phyloP scores from a whole-genome alignment of 805 yeast genomes.

The Wickerhamiella sorbophila region DNA sequence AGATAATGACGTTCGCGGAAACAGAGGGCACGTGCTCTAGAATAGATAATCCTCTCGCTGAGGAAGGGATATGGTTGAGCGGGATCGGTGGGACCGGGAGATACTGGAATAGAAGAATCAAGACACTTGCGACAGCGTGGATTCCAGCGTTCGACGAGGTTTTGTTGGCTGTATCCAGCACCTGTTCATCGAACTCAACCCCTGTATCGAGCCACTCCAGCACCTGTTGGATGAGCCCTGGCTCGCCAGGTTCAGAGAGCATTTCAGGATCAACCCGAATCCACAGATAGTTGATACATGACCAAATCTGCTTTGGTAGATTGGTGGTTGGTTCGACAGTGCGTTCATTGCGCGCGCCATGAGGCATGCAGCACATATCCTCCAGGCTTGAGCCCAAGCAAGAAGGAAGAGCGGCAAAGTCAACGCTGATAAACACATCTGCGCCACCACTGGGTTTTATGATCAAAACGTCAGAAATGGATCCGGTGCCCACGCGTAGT shows the following conservation, averaged over 20 bases:
- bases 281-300: slow-evolving; percentile 26
- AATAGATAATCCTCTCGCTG: neutral
- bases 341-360: neutral
- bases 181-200: slow-evolving; percentile 20
- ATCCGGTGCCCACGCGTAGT: neutral
- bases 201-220: slow-evolving; percentile 26
- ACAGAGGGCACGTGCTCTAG: slow-evolving; percentile 2
- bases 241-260: slow-evolving; percentile 18
- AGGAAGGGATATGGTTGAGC: neutral
- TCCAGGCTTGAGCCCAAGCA: slow-evolving; percentile 24
- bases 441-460: slow-evolving; percentile 6
- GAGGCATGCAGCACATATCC: slow-evolving; percentile 4
- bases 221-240: slow-evolving; percentile 16
- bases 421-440: slow-evolving; percentile 12
- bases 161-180: slow-evolving; percentile 19
- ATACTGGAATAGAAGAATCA: slow-evolving; percentile 11
- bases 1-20: slow-evolving; percentile 5
- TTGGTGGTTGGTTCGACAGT: neutral
- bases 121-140: slow-evolving; percentile 27
- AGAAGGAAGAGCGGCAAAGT: slow-evolving; percentile 20
- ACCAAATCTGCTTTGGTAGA: slow-evolving; percentile 26
- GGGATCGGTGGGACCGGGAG: slow-evolving; percentile 12
- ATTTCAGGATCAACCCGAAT: slow-evolving; percentile 14
- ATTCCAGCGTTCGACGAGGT: slow-evolving; percentile 27
- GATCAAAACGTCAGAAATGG: slow-evolving; percentile 6